Evolutionary conservation across 2,329 filamentous ascomycete genomes (phyloP).

Genomic region (Aspergillus texensis): DNA sequence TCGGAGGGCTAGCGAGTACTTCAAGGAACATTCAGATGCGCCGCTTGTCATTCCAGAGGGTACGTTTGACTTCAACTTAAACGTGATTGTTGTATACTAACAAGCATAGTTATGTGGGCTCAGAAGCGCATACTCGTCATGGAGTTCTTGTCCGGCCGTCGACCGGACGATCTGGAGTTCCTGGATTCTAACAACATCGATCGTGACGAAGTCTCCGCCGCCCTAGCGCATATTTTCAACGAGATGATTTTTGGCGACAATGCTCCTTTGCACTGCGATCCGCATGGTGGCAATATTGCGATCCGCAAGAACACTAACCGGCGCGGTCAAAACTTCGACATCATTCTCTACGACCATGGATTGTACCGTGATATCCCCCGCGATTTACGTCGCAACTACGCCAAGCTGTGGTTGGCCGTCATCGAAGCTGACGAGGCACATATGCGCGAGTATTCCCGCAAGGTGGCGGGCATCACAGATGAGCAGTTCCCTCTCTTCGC

Average conservation of each 20-base stretch:
- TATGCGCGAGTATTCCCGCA: conserved; percentile 87
- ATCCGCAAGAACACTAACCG: conserved; percentile 73
- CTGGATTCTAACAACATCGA: conserved; percentile 86
- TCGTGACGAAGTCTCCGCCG: conserved; percentile 91
- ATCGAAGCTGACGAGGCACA: conserved; percentile 81
- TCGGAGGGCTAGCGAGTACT: conserved; percentile 75
- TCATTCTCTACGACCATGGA: conserved; percentile 95
- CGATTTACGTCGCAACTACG: conserved; percentile 78
- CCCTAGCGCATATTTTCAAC: conserved; percentile 91
- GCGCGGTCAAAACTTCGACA: conserved; percentile 79
- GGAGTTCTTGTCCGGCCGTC: conserved; percentile 84
- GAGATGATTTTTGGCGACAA: conserved; percentile 96
- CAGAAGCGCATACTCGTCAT: conserved; percentile 89
- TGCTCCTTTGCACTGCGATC: conserved; percentile 92
- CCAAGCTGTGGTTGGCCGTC: conserved; percentile 96
- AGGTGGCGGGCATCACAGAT: conserved; percentile 86
- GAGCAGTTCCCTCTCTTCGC: conserved; percentile 94
- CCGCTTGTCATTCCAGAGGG: conserved; percentile 81
- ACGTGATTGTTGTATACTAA: conserved; percentile 17
- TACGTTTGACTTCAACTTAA: conserved; percentile 19
- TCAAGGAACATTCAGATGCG: conserved; percentile 70
- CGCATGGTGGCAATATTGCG: conserved; percentile 93
- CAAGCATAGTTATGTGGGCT: conserved; percentile 74
- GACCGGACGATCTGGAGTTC: conserved; percentile 86
- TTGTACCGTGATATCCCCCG: conserved; percentile 90